Conservation (phyloP, 2,329 filamentous ascomycete genomes). For the Sphaerulina vaccinii region DNA sequence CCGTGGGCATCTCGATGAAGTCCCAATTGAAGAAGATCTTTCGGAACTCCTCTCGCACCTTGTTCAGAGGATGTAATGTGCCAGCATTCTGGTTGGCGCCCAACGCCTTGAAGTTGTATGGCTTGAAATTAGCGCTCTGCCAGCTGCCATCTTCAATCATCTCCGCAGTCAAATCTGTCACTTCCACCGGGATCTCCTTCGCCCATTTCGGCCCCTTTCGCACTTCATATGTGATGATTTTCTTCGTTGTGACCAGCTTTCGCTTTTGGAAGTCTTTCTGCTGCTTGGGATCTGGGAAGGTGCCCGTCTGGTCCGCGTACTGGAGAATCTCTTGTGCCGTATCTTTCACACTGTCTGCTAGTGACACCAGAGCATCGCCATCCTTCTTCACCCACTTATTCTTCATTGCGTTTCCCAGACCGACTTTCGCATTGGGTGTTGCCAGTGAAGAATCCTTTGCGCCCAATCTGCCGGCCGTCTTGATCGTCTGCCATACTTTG, state of each 20-base stretch:
- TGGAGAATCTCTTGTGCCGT: conserved; percentile 73
- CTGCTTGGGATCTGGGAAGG: conserved; percentile 70
- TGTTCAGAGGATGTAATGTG: conserved; percentile 66
- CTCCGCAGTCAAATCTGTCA: conserved; percentile 90
- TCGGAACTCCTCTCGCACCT: conserved; percentile 92
- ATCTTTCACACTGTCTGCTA: conserved; percentile 73
- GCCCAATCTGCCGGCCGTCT: conserved; percentile 44
- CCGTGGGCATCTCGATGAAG: conserved; percentile 96
- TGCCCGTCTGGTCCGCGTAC: conserved; percentile 67
- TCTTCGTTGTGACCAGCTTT: conserved; percentile 80
- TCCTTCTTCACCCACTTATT: conserved; percentile 66
- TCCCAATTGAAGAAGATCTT: conserved; percentile 99
- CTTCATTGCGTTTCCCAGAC: conserved; percentile 93
- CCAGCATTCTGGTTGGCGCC: conserved; percentile 60
- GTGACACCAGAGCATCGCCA: conserved; percentile 55
- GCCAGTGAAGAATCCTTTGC: conserved; percentile 60
- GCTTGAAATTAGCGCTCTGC: conserved; percentile 88
- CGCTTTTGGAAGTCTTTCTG: conserved; percentile 84
- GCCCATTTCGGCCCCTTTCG: conserved; percentile 86
- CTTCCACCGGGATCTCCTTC: conserved; percentile 83
- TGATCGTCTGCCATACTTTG: conserved; percentile 52
- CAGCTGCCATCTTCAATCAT: conserved; percentile 86
- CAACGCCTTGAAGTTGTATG: conserved; percentile 71
- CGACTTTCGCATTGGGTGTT: conserved; percentile 75
- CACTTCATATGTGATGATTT: conserved; percentile 81